phyloP scores from a whole-genome alignment of 768 basidiomycete species.

The Suillus subluteus region DNA sequence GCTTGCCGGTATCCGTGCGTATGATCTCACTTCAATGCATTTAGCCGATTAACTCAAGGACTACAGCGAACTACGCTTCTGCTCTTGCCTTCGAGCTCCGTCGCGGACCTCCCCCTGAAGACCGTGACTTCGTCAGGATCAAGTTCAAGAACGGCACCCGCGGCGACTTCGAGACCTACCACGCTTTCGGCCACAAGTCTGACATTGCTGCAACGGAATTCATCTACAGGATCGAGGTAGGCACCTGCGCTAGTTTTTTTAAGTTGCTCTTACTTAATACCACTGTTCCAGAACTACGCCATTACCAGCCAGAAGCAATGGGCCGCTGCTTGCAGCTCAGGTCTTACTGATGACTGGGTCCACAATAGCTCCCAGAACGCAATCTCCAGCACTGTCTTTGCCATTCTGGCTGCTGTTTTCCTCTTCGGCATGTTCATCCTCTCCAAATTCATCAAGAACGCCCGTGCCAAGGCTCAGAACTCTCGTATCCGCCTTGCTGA shows the following conservation, averaged over 20 bases:
- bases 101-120: slow-evolving; percentile 72
- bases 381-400: slow-evolving; percentile 35
- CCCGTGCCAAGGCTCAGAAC: slow-evolving; percentile 33
- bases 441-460: slow-evolving; percentile 39
- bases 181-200: slow-evolving; percentile 72
- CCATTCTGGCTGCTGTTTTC: slow-evolving; percentile 39
- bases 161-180: slow-evolving; percentile 63
- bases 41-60: slow-evolving; percentile 17
- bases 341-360: slow-evolving; percentile 34
- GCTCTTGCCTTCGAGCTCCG: slow-evolving; percentile 80
- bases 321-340: slow-evolving; percentile 42
- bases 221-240: slow-evolving; percentile 79
- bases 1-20: slow-evolving; percentile 67
- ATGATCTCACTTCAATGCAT: background rate
- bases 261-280: background rate
- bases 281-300: slow-evolving; percentile 42
- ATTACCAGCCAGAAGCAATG: slow-evolving; percentile 48
- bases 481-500: slow-evolving; percentile 39
- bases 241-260: slow-evolving; percentile 15
- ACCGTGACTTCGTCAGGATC: slow-evolving; percentile 82
- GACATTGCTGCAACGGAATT: slow-evolving; percentile 86
- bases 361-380: slow-evolving; percentile 35
- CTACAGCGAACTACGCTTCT: slow-evolving; percentile 69
- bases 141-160: slow-evolving; percentile 83
- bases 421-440: slow-evolving; percentile 37